Conservation (phyloP, 31 red algal genomes). For the Odonthalia washingtoniensis region DNA sequence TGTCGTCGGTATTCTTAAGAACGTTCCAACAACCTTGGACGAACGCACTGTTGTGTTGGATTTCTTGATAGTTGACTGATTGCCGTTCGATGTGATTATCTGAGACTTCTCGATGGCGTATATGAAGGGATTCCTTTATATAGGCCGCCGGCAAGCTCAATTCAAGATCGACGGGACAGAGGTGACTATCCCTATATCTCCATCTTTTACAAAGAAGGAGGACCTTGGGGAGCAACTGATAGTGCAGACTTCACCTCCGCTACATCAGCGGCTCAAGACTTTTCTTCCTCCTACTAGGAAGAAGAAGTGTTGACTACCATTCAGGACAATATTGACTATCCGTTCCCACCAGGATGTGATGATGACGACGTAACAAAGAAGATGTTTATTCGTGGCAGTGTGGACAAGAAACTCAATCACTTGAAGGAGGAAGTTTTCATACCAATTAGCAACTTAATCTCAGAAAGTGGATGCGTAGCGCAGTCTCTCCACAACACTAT, state of each 20-base stretch:
- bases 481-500: not conserved
- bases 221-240: not conserved
- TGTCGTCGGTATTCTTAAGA: not conserved
- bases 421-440: not conserved
- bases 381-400: not conserved
- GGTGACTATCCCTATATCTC: not conserved
- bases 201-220: not conserved
- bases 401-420: not conserved
- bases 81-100: conserved; percentile 3
- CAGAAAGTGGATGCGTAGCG: not conserved
- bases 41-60: not conserved
- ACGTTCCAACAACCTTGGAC: conserved; percentile 17
- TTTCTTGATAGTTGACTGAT: conserved; percentile 14
- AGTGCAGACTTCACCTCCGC: not conserved
- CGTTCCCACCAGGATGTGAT: not conserved
- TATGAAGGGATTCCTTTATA: not conserved
- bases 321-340: not conserved
- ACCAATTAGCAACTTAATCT: not conserved
- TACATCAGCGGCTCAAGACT: not conserved
- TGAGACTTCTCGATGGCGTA: not conserved
- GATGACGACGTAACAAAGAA: not conserved
- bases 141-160: not conserved
- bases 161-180: not conserved
- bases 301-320: not conserved
- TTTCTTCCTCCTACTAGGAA: not conserved